Percentiles rank a stretch among this genome's conserved stretches.
These are phyloP conservation scores for Amanita fuliginea DNA, from an alignment of 768 basidiomycete species.

Conservation along the genomic window DNA sequence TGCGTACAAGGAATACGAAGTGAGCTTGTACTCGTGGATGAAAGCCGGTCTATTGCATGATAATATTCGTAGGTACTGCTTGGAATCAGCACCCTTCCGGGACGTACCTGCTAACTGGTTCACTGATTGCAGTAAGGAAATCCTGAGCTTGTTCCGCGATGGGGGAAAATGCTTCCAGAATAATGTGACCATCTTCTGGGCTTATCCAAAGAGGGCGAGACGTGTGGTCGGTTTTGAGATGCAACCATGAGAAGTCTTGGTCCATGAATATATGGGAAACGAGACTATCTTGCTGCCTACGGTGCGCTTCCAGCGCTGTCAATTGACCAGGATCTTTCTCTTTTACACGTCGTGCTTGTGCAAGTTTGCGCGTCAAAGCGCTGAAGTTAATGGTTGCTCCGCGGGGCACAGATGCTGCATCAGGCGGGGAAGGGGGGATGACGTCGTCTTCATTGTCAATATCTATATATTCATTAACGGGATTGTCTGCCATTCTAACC, in stretches of 20 bases:
- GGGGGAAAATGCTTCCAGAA: constrained; percentile 94
- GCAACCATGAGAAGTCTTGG: constrained; percentile 79
- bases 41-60: constrained; percentile 67
- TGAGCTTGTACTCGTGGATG: constrained; percentile 99
- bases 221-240: constrained; percentile 83
- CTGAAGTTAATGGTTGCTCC: constrained; percentile 82
- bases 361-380: constrained; percentile 71
- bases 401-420: constrained; percentile 47
- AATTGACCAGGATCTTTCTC: constrained; percentile 33
- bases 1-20: constrained; percentile 95
- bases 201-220: constrained; percentile 95
- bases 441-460: constrained; percentile 49
- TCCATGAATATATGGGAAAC: constrained; percentile 78
- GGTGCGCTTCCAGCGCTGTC: constrained; percentile 50
- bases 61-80: constrained; percentile 13
- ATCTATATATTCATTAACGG: constrained; percentile 44
- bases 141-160: constrained; percentile 98
- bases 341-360: constrained; percentile 43
- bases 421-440: constrained; percentile 43
- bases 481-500: constrained; percentile 31
- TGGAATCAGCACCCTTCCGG: constrained; percentile 16
- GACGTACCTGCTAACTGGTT: constrained; percentile 94
- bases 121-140: constrained; percentile 94
- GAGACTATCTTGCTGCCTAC: constrained; percentile 62
- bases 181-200: constrained; percentile 85